These are phyloP conservation scores for Graphilbum sp. DNA, from an alignment of 2,329 filamentous ascomycete genomes.

Conservation along the genomic window DNA sequence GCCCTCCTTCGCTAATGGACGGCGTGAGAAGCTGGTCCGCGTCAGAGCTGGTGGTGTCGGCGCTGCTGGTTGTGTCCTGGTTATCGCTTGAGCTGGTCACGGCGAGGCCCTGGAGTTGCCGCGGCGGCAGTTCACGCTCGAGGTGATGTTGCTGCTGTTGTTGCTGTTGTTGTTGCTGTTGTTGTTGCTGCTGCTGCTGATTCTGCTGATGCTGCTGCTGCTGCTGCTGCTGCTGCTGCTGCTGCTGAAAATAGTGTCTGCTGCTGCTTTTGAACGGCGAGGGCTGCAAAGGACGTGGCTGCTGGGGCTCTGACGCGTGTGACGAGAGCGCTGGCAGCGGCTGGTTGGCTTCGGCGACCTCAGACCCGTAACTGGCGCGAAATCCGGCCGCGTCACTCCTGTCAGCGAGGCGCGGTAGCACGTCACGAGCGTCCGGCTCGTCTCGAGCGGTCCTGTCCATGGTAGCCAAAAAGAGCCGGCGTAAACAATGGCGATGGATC, in stretches of 20 bases:
- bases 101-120: neutral
- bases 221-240: neutral
- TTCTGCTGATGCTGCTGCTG: neutral
- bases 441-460: conserved; percentile 9
- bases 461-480: too few relatives aligned
- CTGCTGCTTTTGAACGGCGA: conserved; percentile 6
- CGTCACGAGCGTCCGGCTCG: conserved; percentile 5
- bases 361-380: conserved; percentile 7
- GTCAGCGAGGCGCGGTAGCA: conserved; percentile 9
- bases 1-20: conserved; percentile 23
- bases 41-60: conserved; percentile 19
- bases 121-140: neutral
- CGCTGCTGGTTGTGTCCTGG: conserved; percentile 20
- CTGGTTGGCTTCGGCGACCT: conserved; percentile 4
- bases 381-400: conserved; percentile 9
- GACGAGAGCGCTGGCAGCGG: conserved; percentile 4
- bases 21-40: conserved; percentile 26
- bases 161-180: conserved; percentile 3
- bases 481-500: neutral
- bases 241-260: conserved; percentile 6
- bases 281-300: conserved; percentile 1
- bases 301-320: neutral
- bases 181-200: neutral
- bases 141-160: neutral
- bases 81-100: conserved; percentile 6